Percentiles rank a stretch among this genome's conserved stretches.
Evolutionary conservation across 176 grass and related monocot species (phyloP).

Genomic region (Canna indica): DNA sequence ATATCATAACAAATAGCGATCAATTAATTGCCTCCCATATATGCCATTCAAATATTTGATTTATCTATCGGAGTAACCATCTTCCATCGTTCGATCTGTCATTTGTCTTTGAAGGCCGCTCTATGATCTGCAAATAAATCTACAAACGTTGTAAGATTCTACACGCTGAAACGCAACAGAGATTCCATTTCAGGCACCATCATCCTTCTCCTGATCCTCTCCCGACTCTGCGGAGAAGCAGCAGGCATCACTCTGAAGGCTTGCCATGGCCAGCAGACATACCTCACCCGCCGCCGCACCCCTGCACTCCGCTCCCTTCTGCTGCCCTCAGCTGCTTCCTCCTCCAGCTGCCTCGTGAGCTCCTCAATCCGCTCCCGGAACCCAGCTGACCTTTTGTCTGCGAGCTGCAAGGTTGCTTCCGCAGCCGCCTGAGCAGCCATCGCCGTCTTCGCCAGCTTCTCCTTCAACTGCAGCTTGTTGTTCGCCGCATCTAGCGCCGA

Average conservation of each 20-base stretch:
- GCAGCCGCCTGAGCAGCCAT: slow-evolving; percentile 76
- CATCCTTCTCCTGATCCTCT: slow-evolving; percentile 37
- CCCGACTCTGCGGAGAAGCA: slow-evolving; percentile 27
- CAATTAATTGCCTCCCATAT: too few relatives aligned
- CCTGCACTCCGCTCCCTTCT: slow-evolving; percentile 25
- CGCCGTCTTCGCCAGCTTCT: slow-evolving; percentile 47
- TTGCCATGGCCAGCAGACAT: slow-evolving; percentile 66
- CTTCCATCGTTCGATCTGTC: too few relatives aligned
- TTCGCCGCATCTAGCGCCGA: slow-evolving; percentile 31
- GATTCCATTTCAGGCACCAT: slow-evolving; percentile 53
- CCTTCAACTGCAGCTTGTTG: slow-evolving; percentile 49
- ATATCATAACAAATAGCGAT: too few relatives aligned
- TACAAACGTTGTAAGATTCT: too few relatives aligned
- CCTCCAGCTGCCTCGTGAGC: slow-evolving; percentile 56
- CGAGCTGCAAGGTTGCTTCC: slow-evolving; percentile 56
- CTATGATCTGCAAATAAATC: too few relatives aligned
- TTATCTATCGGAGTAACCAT: too few relatives aligned
- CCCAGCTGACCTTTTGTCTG: slow-evolving; percentile 51
- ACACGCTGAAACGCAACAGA: slow-evolving; percentile 44
- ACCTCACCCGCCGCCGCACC: slow-evolving; percentile 29
- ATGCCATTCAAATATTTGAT: too few relatives aligned
- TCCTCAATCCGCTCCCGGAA: slow-evolving; percentile 64
- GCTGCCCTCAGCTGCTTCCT: slow-evolving; percentile 30
- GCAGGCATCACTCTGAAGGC: slow-evolving; percentile 32
- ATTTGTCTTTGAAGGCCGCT: too few relatives aligned